phyloP scores from a whole-genome alignment of 805 yeast genomes.

The Blastobotrys muscicola region DNA sequence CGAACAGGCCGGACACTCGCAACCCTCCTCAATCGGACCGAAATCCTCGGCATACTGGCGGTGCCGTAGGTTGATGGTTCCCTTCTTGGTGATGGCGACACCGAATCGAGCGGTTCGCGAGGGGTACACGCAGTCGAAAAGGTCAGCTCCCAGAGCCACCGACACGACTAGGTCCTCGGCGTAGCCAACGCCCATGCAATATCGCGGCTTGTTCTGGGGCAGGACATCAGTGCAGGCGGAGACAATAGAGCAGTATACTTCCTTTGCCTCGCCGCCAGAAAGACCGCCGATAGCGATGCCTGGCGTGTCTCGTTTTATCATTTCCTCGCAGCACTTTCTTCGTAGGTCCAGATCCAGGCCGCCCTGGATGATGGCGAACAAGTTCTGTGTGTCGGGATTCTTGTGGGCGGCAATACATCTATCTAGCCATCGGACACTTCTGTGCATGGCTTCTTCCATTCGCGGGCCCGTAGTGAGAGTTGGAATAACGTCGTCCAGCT shows the following conservation, averaged over 20 bases:
- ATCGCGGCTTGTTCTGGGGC: slow-evolving; percentile 34
- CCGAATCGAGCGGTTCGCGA: slow-evolving; percentile 38
- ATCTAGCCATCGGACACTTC: slow-evolving; percentile 37
- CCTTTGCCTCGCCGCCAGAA: slow-evolving; percentile 39
- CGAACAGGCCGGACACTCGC: slow-evolving; percentile 33
- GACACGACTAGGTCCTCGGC: slow-evolving; percentile 39
- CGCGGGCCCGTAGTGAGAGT: slow-evolving; percentile 36
- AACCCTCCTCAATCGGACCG: slow-evolving; percentile 31
- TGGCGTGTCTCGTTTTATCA: slow-evolving; percentile 36
- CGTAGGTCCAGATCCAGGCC: slow-evolving; percentile 35
- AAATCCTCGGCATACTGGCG: slow-evolving; percentile 28
- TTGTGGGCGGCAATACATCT: slow-evolving; percentile 36
- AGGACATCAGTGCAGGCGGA: slow-evolving; percentile 32
- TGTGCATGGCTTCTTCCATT: slow-evolving; percentile 37
- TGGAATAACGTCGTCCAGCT: slow-evolving; percentile 37
- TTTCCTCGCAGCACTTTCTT: slow-evolving; percentile 32
- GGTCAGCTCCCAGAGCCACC: slow-evolving; percentile 38
- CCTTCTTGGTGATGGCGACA: slow-evolving; percentile 33
- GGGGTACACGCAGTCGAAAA: slow-evolving; percentile 39
- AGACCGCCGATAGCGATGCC: slow-evolving; percentile 40
- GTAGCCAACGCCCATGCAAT: slow-evolving; percentile 40
- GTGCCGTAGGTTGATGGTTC: slow-evolving; percentile 29
- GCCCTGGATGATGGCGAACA: slow-evolving; percentile 38
- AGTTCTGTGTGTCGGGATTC: slow-evolving; percentile 33
- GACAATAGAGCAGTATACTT: slow-evolving; percentile 33